Base-by-base conservation (phyloP, 148 eudicot species). In the Chenopodium album region DNA sequence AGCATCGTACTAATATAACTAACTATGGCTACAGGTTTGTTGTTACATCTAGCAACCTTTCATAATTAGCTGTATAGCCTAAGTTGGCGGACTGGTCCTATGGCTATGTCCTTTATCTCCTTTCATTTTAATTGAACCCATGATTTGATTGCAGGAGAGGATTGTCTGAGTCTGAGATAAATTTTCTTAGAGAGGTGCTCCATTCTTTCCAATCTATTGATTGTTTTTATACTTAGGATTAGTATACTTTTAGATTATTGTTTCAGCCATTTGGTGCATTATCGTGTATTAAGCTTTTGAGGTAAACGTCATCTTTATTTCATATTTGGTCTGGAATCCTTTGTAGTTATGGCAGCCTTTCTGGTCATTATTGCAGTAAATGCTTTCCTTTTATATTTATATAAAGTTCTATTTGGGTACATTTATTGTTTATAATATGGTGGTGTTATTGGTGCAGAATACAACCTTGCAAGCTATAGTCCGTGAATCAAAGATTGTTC, bases 1-100 rank as follows among this genome's bases (percentile, higher is more conserved):
- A 93, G 88, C 91, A 70, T 79, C 88, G 86, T 85, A 80, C 77
- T 44, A 91, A 88, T 75, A 88, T 83, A 83, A 82, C 85, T 46
- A 90, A 88, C 85, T 95, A 95, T 90, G 98, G 98, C 73, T 95
- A 95, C 79, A 89, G 98, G 98, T 92, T 85, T 54, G 89, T 82
- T 71, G 64, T 73, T 72, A 29, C 46, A 12, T 62, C 68, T 76
- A 20, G 37, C 26, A 52, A 14, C 62, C 32, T 65, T 47, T 48
- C 62, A 78, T 62, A 7, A 50, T 50, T 17, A 19, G 22, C 31
- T 19, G 52, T 17, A 13, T 74, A 23, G 9, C 77, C 71, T 37
- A 56, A 79, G 69, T 46, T 79, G 50, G 71, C 46, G 71, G 56
- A 7, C 52, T 52, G 22, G 46, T 72, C 48, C 31, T 46, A 7